Evolutionary conservation across 805 yeast species (phyloP).

Genomic region (Candida corydali): DNA sequence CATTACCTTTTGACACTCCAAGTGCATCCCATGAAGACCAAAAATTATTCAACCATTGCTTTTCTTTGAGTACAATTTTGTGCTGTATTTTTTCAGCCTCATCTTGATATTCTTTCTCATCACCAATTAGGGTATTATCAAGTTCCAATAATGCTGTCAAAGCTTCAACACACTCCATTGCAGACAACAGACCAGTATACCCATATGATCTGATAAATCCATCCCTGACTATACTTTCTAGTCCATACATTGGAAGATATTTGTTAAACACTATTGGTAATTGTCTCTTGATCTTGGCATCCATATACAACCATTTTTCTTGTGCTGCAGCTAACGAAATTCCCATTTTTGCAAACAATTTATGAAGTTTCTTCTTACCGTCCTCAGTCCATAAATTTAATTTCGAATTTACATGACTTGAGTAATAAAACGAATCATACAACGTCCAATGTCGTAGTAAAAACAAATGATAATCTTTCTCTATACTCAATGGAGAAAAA

Average conservation of each 20-base stretch:
- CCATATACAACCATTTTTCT: conserved; percentile 91
- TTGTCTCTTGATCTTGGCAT: conserved; percentile 69
- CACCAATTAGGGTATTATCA: conserved; percentile 32
- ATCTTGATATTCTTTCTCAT: conserved; percentile 17
- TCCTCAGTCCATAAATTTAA: conserved; percentile 86
- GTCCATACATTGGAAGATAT: conserved; percentile 70
- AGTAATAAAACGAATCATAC: conserved; percentile 85
- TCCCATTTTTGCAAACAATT: conserved; percentile 95
- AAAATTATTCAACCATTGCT: conserved; percentile 70
- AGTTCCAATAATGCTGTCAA: conserved; percentile 79
- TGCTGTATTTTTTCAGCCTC: conserved; percentile 22
- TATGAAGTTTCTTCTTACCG: conserved; percentile 81
- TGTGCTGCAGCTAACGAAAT: conserved; percentile 83
- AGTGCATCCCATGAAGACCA: conserved; percentile 61
- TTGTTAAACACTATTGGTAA: conserved; percentile 64
- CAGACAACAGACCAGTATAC: conserved; percentile 79
- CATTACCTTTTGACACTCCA: conserved; percentile 42
- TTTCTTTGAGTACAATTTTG: conserved; percentile 43
- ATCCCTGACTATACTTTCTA: conserved; percentile 76
- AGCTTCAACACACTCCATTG: conserved; percentile 90
- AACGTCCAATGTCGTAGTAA: conserved; percentile 89
- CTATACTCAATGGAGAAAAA: conserved; percentile 52
- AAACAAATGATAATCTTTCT: conserved; percentile 82
- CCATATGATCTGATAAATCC: conserved; percentile 89
- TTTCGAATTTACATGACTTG: conserved; percentile 88